Conservation (phyloP, 1,139 yeast genomes). For the Nematodospora anomalae region DNA sequence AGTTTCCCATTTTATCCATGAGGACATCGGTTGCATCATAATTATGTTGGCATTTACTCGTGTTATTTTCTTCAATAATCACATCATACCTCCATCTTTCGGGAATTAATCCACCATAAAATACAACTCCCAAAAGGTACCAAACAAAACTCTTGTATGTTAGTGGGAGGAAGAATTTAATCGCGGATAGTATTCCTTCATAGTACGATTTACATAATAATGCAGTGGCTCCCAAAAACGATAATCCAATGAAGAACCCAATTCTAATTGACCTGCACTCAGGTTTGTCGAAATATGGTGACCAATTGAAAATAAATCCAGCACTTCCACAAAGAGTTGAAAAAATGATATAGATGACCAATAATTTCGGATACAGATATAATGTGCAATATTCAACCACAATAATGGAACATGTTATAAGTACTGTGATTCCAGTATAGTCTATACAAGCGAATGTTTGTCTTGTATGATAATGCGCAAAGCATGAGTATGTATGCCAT, state of each 20-base stretch:
- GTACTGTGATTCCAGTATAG: constrained; percentile 88
- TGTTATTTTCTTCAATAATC: constrained; percentile 44
- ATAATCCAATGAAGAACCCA: constrained; percentile 78
- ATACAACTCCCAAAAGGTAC: constrained; percentile 80
- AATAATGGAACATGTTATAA: constrained; percentile 87
- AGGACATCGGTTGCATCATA: constrained; percentile 37
- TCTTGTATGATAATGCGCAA: constrained; percentile 63
- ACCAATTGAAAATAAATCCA: constrained; percentile 86
- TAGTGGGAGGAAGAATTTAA: constrained; percentile 60
- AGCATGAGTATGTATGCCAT: constrained; percentile 92
- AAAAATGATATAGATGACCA: constrained; percentile 52
- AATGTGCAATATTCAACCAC: constrained; percentile 83
- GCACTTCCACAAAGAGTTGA: constrained; percentile 66
- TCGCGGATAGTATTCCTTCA: constrained; percentile 56
- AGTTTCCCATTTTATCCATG: constrained; percentile 35
- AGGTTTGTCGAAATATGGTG: constrained; percentile 83
- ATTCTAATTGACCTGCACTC: constrained; percentile 80
- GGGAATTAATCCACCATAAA: constrained; percentile 86
- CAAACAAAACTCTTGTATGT: constrained; percentile 63
- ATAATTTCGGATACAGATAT: constrained; percentile 55
- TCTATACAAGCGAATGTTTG: constrained; percentile 88
- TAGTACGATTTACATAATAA: constrained; percentile 55
- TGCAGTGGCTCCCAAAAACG: constrained; percentile 71
- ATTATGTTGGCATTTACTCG: constrained; percentile 24
- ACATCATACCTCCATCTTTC: constrained; percentile 81